Conservation (phyloP, 257 asterid genomes). For the Lycium ferocissimum region DNA sequence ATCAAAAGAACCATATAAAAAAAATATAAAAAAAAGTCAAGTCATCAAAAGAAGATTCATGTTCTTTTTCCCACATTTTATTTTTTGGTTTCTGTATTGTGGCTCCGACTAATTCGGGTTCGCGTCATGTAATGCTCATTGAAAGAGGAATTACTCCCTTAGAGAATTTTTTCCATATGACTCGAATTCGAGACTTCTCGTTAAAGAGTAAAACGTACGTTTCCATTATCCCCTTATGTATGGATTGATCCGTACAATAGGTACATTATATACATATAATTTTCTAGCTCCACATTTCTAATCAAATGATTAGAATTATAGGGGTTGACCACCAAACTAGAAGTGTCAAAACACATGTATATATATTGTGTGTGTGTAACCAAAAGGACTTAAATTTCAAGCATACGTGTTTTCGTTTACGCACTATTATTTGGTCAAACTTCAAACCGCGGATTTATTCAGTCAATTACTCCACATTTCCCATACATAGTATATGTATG, state of each 20-base stretch:
- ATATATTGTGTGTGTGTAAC: background rate
- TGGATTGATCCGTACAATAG: background rate
- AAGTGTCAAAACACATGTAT: background rate
- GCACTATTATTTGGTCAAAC: conserved; percentile 12
- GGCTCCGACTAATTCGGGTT: background rate
- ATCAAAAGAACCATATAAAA: too few species aligned
- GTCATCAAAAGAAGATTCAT: background rate
- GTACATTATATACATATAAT: background rate
- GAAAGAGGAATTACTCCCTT: background rate
- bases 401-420: conserved; percentile 25
- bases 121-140: accelerated
- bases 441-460: conserved; percentile 25
- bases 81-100: background rate
- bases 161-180: background rate
- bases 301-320: background rate
- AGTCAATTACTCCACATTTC: conserved; percentile 11
- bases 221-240: background rate
- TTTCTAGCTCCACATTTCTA: background rate
- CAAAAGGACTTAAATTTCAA: conserved; percentile 12
- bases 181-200: background rate
- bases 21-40: too few species aligned
- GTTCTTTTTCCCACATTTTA: background rate
- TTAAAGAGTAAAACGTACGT: background rate
- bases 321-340: background rate
- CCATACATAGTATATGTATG: background rate